Conservation (phyloP, 1,139 yeast species). For the Pichia sp. region DNA sequence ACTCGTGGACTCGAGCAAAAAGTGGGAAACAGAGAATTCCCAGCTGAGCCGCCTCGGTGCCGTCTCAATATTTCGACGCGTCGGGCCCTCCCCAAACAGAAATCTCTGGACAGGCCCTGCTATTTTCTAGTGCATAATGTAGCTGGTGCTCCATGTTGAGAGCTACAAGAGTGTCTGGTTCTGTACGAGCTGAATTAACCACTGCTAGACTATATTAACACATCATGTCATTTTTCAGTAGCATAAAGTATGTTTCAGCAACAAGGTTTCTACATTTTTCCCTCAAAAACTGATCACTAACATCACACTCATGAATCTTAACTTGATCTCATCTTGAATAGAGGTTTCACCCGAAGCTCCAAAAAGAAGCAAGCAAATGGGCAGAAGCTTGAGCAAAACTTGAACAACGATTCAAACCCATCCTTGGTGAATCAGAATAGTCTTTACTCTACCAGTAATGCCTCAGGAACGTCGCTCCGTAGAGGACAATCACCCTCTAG, state of each 20-base stretch:
- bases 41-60: too few species aligned
- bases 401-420: conserved; percentile 23
- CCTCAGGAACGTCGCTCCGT: conserved; percentile 25
- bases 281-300: background rate
- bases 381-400: conserved; percentile 20
- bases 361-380: conserved; percentile 36
- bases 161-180: background rate
- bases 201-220: background rate
- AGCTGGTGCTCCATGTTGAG: too few species aligned
- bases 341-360: conserved; percentile 61
- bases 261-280: background rate
- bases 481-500: conserved; percentile 29
- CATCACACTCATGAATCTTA: background rate
- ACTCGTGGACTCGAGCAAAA: too few species aligned
- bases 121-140: too few species aligned
- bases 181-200: too few species aligned
- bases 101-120: too few species aligned
- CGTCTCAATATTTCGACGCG: too few species aligned
- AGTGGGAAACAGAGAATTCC: too few species aligned
- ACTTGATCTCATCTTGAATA: conserved; percentile 20
- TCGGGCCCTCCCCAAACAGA: too few species aligned
- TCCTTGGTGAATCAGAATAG: conserved; percentile 15
- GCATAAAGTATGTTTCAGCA: conserved; percentile 32
- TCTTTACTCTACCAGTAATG: conserved; percentile 32
- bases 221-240: conserved; percentile 36